A percentile compares a stretch with the other conserved stretches of the same genome.
These are phyloP conservation scores for Coemansia sp. DNA, from an alignment of 371 early-diverging fungal genomes.

Conservation along the genomic window DNA sequence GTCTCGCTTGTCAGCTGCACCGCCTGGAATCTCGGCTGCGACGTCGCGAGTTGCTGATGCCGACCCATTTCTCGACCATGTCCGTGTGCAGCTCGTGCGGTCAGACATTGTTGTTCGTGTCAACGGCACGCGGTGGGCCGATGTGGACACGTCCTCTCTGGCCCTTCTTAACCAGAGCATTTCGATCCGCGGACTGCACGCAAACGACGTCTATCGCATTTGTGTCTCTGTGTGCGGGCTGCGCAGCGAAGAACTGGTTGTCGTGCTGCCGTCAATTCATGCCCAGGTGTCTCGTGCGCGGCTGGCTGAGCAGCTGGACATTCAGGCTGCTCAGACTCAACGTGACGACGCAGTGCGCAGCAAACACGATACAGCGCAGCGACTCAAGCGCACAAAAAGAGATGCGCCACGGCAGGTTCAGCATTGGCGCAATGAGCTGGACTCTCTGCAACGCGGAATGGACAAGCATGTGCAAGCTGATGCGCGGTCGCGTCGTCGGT, in stretches of 20 bases:
- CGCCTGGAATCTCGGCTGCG: background rate
- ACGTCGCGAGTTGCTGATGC: constrained; percentile 14
- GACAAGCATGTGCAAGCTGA: constrained; percentile 5
- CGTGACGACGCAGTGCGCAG: background rate
- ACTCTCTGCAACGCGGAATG: constrained; percentile 8
- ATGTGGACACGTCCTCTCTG: background rate
- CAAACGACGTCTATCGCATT: constrained; percentile 9
- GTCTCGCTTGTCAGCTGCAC: background rate
- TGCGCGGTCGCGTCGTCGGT: constrained; percentile 2
- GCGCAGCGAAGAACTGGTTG: constrained; percentile 40
- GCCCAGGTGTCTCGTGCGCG: constrained; percentile 3
- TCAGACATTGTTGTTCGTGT: constrained; percentile 41
- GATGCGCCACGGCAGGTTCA: constrained; percentile 16
- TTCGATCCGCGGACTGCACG: constrained; percentile 15
- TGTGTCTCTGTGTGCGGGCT: constrained; percentile 31
- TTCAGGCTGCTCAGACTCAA: background rate
- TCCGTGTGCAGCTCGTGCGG: constrained; percentile 33
- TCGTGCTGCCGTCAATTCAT: constrained; percentile 13
- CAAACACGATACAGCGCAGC: constrained; percentile 3
- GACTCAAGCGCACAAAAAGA: constrained; percentile 16
- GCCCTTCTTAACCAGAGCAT: constrained; percentile 16
- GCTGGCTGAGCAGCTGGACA: background rate
- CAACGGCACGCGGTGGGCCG: constrained; percentile 34
- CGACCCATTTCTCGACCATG: constrained; percentile 35
- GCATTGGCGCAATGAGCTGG: constrained; percentile 33